phyloP scores from a whole-genome alignment of 306 rosid genomes.

The Pyrus pyrifolia region DNA sequence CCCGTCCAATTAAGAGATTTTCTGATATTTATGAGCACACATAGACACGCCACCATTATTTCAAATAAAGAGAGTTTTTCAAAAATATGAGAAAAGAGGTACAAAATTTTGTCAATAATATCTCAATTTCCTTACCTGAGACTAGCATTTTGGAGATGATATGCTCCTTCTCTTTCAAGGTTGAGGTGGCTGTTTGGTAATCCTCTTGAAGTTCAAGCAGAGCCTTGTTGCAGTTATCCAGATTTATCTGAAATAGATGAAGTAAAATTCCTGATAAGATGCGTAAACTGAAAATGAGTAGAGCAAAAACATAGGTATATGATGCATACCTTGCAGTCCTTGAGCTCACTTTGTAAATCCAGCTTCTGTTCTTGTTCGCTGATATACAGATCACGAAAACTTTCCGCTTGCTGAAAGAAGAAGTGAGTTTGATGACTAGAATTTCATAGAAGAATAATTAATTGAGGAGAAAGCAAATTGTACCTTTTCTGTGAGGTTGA shows the following conservation, averaged over 20 bases:
- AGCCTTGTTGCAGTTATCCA: conserved; percentile 43
- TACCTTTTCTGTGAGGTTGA: conserved; percentile 61
- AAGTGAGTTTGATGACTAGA: not conserved
- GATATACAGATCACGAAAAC: conserved; percentile 62
- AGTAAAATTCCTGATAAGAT: not conserved
- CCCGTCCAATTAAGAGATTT: conserved; percentile 60
- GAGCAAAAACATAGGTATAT: not conserved
- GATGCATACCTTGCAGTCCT: conserved; percentile 60
- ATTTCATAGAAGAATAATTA: not conserved
- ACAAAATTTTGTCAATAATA: not conserved
- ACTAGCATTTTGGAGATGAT: conserved; percentile 60
- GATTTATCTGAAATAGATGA: conserved; percentile 37
- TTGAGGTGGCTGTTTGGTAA: conserved; percentile 42
- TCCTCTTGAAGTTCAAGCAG: conserved; percentile 70
- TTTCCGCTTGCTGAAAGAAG: conserved; percentile 64
- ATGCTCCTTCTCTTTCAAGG: conserved; percentile 64
- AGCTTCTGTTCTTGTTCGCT: conserved; percentile 72
- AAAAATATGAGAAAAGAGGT: not conserved
- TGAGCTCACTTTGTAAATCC: conserved; percentile 63
- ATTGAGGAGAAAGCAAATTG: not conserved
- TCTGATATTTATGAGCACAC: conserved; percentile 40
- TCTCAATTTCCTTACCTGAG: conserved; percentile 48
- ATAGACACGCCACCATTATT: not conserved
- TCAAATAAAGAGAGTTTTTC: not conserved
- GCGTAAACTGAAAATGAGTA: not conserved